Base-by-base conservation (phyloP, 31 red algal species). In the Asparagopsis taxiformis region DNA sequence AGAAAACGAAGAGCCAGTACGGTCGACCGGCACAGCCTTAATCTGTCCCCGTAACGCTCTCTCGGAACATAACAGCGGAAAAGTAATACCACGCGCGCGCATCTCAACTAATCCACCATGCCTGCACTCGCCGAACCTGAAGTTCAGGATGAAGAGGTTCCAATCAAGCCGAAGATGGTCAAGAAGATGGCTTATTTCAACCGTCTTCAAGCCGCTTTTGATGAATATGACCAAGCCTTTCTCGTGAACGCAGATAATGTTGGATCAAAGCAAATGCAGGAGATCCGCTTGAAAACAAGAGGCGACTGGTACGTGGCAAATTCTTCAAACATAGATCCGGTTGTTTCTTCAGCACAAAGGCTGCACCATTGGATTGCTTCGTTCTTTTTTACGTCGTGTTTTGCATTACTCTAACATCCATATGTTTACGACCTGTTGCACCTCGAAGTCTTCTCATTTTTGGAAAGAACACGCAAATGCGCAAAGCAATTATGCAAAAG, bases 191-290 rank as follows among this genome's bases (percentile, higher is more conserved):
- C 57, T 26, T 98, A 94, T 49, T 55, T 91, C 28, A 74, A 59
- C n/a, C 59, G 68, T 57, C 80, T 93, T 49, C 80, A 84, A 50
- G 51, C 57, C 1, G 82, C 84, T 22, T 91, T 98, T 67, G 95
- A 94, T 57, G 82, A 93, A 58, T 98, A 90, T 31, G 90, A 94
- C 59, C 86, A 95, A 51, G 70, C 90, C 16, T 91, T 99, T 26
- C 41, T 99, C 22, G 91, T 99, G 8, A 79, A 92, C 53, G 88
- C 85, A 16, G 96, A 99, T 51, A 99, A 99, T 84, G 96, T 99
- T 63, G 96, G 96, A 13, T 99, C 96, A 16, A 99, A 95, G 77
- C 96, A 99, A 68, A 67, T 99, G 44, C 96, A 99, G 80, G 78
- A 90, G 54, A 87, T 95, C 64, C 91, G 96, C 29, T 75, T 76